Base-by-base conservation (phyloP, 179 eudicot genomes). In the Silene coronaria region DNA sequence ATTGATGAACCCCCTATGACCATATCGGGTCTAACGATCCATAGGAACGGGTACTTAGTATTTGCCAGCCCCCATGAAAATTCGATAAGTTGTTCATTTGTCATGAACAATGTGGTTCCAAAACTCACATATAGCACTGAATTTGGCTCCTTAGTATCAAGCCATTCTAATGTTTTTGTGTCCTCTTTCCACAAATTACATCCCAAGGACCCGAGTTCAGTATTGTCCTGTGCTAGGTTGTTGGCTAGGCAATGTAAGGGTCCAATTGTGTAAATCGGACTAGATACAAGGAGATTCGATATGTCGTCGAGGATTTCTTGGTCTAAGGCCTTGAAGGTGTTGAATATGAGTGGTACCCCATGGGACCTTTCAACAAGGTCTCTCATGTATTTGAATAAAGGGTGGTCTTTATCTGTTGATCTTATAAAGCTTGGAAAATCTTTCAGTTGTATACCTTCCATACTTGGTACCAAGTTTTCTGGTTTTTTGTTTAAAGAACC, bases 51-150 rank as follows among this genome's bases (percentile, higher is more conserved):
- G 14, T 53, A 53, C 22, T 53, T 53, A 14, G 42, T 71, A 71
- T 71, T 71, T 3, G 74, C 74, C 17, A 71, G 45, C 19, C 74
- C 74, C 74, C 74, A 71, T 71, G 74, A 53, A 71, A 71, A 71
- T 16, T 71, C 74, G 17, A 71, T 14, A 27, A 51, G 74, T 26
- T 71, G 74, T 48, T 71, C 74, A 27, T 53, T 53, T 51, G 74
- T 71, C 74, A 71, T 71, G 42, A 71, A 71, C 61, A 27, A 48
- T 26, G 74, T 71, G 24, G 74, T 71, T 26, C 74, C 74, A 9
- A 71, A 71, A 53, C 74, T 71, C 10, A 71, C 62, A 17, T 71
- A 71, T 8, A 71, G 2, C 62, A 71, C 74, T 0, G 74, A 71
- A 17, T 71, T 53, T 6, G 74, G 62, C 17, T 71, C 62, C 58